Base-by-base conservation (phyloP, 305 asterid genomes). In the Fraxinus greggii region DNA sequence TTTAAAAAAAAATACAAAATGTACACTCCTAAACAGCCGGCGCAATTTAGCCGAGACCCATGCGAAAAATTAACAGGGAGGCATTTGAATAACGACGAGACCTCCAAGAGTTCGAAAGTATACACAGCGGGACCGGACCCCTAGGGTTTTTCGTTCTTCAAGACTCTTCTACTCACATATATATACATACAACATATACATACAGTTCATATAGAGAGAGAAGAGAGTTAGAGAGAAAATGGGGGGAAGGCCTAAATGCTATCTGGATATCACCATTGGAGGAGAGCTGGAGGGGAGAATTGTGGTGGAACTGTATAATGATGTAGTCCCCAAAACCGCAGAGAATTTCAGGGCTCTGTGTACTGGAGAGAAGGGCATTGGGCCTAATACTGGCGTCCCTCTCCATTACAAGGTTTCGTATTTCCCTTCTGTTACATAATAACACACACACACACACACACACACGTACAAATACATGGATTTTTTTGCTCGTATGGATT, bases 261-360 rank as follows among this genome's bases (percentile, higher is more conserved):
- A 86, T 83, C 80, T 96, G 85, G 99, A 94, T 83, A 85, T 96
- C 7, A 88, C 86, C 90, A 94, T 96, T 86, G 98, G 94, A 45
- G 94, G 92, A 36, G 99, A 94, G 74, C 91, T 93, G 42, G 99
- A 94, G 83, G 99, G 99, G 23, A 91, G 99, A 59, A 90, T 96
- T 21, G 85, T 96, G 21, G 89, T 96, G 15, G 98, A 96, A 83
- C 92, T 96, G 24, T 94, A 76, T 86, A 82, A 86, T 75, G 98
- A 96, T 65, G 85, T 92, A 36, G 98, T 94, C 35, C 99, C 99
- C 61, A 92, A 87, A 86, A 96, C 99, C 38, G 96, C 99, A 0
- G 98, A 96, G 85, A 96, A 96, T 89, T 96, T 96, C 89, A 87
- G 99, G 86, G 98, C 99, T 63, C 97, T 96, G 33, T 94, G 99